A percentile compares a stretch with the other conserved stretches of the same genome.
Conservation (phyloP, 495 filamentous ascomycete species). For the Achaetomiella virescens region DNA sequence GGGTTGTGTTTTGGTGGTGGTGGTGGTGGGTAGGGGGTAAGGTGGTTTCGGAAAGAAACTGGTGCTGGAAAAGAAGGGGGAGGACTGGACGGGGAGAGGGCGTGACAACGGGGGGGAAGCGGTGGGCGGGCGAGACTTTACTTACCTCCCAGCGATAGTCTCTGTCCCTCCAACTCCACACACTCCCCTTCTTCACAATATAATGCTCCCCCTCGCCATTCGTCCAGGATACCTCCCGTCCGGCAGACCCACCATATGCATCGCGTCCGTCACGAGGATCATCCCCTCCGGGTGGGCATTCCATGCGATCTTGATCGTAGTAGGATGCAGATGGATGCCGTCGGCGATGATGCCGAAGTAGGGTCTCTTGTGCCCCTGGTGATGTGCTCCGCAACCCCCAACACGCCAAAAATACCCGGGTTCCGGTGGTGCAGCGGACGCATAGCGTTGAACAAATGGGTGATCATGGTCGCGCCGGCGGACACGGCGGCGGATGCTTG, state of each 20-base stretch:
- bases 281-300: constrained; percentile 56
- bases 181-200: constrained; percentile 57
- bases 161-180: constrained; percentile 63
- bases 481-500: constrained; percentile 58
- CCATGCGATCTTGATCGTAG: constrained; percentile 56
- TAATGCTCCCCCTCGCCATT: constrained; percentile 60
- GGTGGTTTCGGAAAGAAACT: too few species aligned
- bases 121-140: too few species aligned
- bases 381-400: constrained; percentile 43
- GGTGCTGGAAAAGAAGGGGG: background rate
- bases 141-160: constrained; percentile 63
- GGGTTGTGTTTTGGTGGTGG: constrained; percentile 6
- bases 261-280: constrained; percentile 63
- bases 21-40: background rate
- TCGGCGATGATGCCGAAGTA: constrained; percentile 63
- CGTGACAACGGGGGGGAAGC: background rate
- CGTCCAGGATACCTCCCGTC: constrained; percentile 76
- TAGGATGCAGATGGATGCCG: constrained; percentile 61
- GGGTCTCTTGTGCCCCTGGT: constrained; percentile 28
- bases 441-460: constrained; percentile 90
- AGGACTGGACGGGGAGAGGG: background rate
- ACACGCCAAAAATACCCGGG: constrained; percentile 73
- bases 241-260: constrained; percentile 60
- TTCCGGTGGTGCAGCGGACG: constrained; percentile 76
- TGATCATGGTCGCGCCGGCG: constrained; percentile 76